These are phyloP conservation scores for Blastomyces emzantsi DNA, from an alignment of 2,329 filamentous ascomycete species.

Conservation along the genomic window DNA sequence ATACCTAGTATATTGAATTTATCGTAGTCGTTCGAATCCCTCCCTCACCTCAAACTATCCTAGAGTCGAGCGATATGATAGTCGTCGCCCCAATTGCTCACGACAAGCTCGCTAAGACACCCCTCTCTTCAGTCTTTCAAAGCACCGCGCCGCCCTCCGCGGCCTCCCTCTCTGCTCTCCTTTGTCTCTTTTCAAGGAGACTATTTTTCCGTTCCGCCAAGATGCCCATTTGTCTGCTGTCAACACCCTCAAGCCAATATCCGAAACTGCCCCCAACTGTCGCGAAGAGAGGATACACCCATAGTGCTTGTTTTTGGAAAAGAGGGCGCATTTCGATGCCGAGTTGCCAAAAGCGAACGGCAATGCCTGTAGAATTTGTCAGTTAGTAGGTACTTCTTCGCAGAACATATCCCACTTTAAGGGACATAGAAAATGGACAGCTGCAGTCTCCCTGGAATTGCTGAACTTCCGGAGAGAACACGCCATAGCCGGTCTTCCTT, in stretches of 20 bases:
- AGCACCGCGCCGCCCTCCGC: conserved; percentile 19
- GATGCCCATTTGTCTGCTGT: conserved; percentile 68
- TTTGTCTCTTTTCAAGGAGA: conserved; percentile 80
- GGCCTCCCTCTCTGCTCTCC: conserved; percentile 61
- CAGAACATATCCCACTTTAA: neutral
- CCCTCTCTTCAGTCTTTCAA: conserved; percentile 28
- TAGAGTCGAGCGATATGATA: neutral
- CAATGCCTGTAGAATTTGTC: conserved; percentile 57
- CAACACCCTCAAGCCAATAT: conserved; percentile 91
- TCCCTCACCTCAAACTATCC: neutral
- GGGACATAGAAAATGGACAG: neutral
- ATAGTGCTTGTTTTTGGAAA: conserved; percentile 73
- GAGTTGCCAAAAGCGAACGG: conserved; percentile 89
- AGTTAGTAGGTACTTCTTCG: neutral
- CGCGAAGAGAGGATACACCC: conserved; percentile 87
- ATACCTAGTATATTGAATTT: conserved; percentile 3
- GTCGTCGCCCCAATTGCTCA: conserved; percentile 18
- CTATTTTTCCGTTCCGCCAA: conserved; percentile 68
- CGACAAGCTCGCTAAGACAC: conserved; percentile 29
- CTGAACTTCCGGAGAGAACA: neutral
- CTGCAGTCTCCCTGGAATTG: neutral
- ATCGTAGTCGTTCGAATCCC: conserved; percentile 2
- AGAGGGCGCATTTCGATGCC: conserved; percentile 97
- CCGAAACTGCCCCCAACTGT: conserved; percentile 82
- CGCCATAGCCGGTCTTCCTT: neutral